Percentiles rank a stretch among this genome's conserved stretches.
These are phyloP conservation scores for Lablab purpureus DNA, from an alignment of 306 rosid species.

Conservation along the genomic window DNA sequence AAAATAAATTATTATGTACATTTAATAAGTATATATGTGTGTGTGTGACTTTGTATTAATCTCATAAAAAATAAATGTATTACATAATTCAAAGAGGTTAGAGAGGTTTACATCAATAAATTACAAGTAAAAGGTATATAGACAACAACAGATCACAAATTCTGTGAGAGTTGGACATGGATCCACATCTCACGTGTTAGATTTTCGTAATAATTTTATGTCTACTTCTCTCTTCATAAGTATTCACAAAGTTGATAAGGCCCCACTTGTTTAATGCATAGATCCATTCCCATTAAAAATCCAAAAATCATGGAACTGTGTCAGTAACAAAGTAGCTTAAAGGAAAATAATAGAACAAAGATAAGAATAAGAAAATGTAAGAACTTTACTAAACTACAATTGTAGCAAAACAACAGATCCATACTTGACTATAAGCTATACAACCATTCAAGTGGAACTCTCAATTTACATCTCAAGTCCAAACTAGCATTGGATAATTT, in stretches of 20 bases:
- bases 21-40: background rate
- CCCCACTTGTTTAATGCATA: constrained; percentile 12
- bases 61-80: background rate
- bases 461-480: background rate
- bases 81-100: constrained; percentile 18
- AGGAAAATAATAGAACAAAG: background rate
- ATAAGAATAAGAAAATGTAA: background rate
- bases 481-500: background rate
- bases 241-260: background rate
- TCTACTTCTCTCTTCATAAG: background rate
- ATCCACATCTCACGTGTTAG: background rate
- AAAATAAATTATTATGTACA: constrained; percentile 2
- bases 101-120: background rate
- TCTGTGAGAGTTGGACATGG: background rate
- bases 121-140: background rate
- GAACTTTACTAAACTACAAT: background rate
- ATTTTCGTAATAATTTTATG: background rate
- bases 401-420: background rate
- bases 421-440: background rate
- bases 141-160: constrained; percentile 16
- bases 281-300: constrained; percentile 15
- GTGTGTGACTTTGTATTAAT: background rate
- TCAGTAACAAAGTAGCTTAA: background rate
- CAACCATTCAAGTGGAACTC: background rate
- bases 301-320: background rate